Conservation (phyloP, 2,329 filamentous ascomycete genomes). For the Scedosporium dehoogii region DNA sequence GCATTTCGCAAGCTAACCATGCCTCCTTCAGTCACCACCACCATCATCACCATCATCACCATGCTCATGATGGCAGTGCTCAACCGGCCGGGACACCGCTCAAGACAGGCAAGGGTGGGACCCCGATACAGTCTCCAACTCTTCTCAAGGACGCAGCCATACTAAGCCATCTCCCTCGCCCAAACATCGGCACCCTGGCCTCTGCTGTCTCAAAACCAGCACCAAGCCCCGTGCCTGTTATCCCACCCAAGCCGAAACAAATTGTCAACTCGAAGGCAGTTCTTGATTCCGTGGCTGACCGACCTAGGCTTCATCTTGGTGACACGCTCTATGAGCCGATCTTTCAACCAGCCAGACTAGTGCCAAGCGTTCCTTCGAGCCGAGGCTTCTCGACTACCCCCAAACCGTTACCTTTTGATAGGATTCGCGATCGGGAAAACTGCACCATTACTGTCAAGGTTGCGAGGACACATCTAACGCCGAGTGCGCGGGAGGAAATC, state of each 20-base stretch:
- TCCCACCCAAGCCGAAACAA: slow-evolving; percentile 52
- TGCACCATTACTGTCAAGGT: slow-evolving; percentile 86
- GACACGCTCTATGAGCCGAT: slow-evolving; percentile 70
- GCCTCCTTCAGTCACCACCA: slow-evolving; percentile 27
- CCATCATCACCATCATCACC: slow-evolving; percentile 49
- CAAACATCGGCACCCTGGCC: slow-evolving; percentile 12
- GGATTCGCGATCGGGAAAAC: slow-evolving; percentile 67
- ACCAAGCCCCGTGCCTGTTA: slow-evolving; percentile 28
- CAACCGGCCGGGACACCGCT: slow-evolving; percentile 34
- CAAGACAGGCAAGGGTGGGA: slow-evolving; percentile 38
- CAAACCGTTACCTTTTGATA: slow-evolving; percentile 64
- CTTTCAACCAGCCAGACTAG: slow-evolving; percentile 43
- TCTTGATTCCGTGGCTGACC: slow-evolving; percentile 58
- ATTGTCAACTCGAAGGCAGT: slow-evolving; percentile 61
- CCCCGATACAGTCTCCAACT: slow-evolving; percentile 34
- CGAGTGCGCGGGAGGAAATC: slow-evolving; percentile 68
- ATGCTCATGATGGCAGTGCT: slow-evolving; percentile 34
- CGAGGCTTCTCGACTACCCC: slow-evolving; percentile 46
- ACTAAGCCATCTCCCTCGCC: slow-evolving; percentile 39
- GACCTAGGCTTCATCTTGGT: slow-evolving; percentile 71
- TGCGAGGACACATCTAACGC: slow-evolving; percentile 64
- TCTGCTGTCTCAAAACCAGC: slow-evolving; percentile 15
- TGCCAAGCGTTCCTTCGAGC: slow-evolving; percentile 27
- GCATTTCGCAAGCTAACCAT: slow-evolving; percentile 7
- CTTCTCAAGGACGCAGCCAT: not conserved